Evolutionary conservation across 306 rosid genomes (phyloP).

Genomic region (Begonia peltatifolia): DNA sequence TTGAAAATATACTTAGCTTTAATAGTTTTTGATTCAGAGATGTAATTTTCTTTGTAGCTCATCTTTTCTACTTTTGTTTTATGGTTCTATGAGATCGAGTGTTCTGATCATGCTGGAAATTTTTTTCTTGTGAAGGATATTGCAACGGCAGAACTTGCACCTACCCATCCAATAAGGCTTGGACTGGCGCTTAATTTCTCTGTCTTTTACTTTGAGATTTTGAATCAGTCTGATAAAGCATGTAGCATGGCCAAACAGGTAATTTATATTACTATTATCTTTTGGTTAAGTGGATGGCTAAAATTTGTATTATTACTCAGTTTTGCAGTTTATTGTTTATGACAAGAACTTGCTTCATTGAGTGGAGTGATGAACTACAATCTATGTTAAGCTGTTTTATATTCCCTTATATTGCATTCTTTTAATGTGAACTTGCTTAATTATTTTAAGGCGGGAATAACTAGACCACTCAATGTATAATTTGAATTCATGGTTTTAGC

Average conservation of each 20-base stretch:
- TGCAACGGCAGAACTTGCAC: slow-evolving; percentile 50
- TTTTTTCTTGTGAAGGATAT: slow-evolving; percentile 26
- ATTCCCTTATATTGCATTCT: not conserved
- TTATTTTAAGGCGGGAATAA: not conserved
- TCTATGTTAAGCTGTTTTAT: not conserved
- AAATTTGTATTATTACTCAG: too few relatives aligned
- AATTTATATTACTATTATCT: not conserved
- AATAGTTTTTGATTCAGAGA: too few relatives aligned
- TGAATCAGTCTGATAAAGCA: slow-evolving; percentile 67
- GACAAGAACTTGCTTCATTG: not conserved
- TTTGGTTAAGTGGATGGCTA: not conserved
- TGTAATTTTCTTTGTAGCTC: too few relatives aligned
- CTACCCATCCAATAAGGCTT: slow-evolving; percentile 74
- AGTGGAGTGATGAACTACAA: not conserved
- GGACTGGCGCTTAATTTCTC: slow-evolving; percentile 70
- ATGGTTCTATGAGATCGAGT: not conserved
- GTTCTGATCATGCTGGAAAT: not conserved
- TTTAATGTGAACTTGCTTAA: not conserved
- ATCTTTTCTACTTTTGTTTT: too few relatives aligned
- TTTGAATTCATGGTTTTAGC: too few relatives aligned
- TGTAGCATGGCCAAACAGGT: slow-evolving; percentile 84
- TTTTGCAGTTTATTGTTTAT: not conserved
- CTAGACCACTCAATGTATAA: too few relatives aligned
- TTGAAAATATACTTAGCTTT: too few relatives aligned
- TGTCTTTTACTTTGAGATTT: slow-evolving; percentile 67